These are phyloP conservation scores for Coemansia sp. DNA, from an alignment of 192 early-diverging fungal genomes.

Conservation along the genomic window DNA sequence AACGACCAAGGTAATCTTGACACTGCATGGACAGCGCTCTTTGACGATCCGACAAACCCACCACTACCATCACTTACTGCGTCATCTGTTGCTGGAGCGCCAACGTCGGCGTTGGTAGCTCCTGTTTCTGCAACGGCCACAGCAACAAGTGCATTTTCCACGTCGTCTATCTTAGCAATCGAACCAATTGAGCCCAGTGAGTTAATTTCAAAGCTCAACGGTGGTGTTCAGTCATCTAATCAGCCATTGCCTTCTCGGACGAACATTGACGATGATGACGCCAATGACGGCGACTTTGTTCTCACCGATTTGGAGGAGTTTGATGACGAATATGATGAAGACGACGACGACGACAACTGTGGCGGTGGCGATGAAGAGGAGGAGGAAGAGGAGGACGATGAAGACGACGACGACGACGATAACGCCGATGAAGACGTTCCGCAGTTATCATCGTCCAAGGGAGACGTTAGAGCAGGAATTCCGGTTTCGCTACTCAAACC, in stretches of 20 bases:
- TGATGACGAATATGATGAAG: constrained; percentile 46
- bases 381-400: not conserved
- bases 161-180: not conserved
- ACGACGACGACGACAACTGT: constrained; percentile 15
- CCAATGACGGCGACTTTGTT: constrained; percentile 52
- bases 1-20: constrained; percentile 23
- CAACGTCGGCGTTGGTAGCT: not conserved
- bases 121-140: not conserved
- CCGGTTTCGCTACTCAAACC: constrained; percentile 2
- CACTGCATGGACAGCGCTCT: constrained; percentile 34
- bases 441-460: not conserved
- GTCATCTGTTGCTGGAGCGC: constrained; percentile 2
- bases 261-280: constrained; percentile 43
- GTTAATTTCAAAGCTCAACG: not conserved
- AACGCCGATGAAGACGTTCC: not conserved
- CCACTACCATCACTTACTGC: not conserved
- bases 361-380: not conserved
- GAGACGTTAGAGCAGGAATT: not conserved
- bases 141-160: not conserved
- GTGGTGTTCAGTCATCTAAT: too few species aligned
- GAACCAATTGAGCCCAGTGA: not conserved
- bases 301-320: constrained; percentile 31
- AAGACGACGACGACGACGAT: constrained; percentile 7
- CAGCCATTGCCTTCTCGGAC: not conserved
- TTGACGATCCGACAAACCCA: constrained; percentile 16